Conservation (phyloP, 2,329 filamentous ascomycete genomes). For the Aspergillus sp. region DNA sequence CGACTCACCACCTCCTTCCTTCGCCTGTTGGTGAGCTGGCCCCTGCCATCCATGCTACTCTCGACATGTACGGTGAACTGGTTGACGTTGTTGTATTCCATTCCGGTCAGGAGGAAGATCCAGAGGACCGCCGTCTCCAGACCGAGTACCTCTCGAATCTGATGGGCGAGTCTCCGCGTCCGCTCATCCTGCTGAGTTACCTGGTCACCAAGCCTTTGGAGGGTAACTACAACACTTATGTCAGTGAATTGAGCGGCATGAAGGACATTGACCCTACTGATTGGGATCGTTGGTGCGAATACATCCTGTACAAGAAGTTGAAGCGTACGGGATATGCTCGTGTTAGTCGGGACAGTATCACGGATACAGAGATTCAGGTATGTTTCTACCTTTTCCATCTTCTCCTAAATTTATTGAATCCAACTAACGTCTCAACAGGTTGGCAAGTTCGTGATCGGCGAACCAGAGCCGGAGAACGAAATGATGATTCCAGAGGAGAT, state of each 20-base stretch:
- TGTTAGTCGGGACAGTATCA: conserved; percentile 83
- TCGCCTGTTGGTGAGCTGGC: conserved; percentile 91
- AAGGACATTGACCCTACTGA: conserved; percentile 86
- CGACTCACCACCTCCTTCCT: conserved; percentile 88
- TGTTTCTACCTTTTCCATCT: conserved; percentile 13
- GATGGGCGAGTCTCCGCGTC: conserved; percentile 76
- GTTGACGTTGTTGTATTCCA: conserved; percentile 98
- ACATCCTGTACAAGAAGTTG: conserved; percentile 89
- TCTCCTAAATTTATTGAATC: neutral
- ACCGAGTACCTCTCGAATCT: conserved; percentile 75
- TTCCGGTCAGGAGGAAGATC: conserved; percentile 94
- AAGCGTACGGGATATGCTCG: conserved; percentile 82
- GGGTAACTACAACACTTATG: conserved; percentile 96
- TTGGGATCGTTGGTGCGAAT: conserved; percentile 98
- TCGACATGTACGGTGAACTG: conserved; percentile 82
- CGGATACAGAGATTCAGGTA: conserved; percentile 92
- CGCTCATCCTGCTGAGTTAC: conserved; percentile 81
- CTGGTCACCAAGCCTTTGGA: conserved; percentile 82
- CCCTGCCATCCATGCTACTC: conserved; percentile 91
- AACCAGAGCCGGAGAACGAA: conserved; percentile 56
- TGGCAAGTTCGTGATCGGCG: conserved; percentile 84
- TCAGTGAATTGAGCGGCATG: conserved; percentile 81
- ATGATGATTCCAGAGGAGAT: conserved; percentile 64
- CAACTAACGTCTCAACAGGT: conserved; percentile 43
- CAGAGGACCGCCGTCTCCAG: conserved; percentile 82